Conservation (phyloP, 805 yeast species). For the Teunomyces gatunensis region DNA sequence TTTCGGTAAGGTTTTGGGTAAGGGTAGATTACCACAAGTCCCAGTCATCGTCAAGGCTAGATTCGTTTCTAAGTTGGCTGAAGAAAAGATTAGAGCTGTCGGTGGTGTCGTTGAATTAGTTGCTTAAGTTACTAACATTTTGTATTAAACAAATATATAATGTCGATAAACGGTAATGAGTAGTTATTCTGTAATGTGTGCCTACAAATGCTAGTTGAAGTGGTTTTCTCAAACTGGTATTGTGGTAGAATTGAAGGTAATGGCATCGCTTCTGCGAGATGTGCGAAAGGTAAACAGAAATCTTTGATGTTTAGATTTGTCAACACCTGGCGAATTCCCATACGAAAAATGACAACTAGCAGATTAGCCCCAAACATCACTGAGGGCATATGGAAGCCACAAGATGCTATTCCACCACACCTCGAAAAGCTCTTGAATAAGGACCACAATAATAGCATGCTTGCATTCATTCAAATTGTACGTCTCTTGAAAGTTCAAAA, state of each 20-base stretch:
- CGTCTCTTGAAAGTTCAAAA: constrained; percentile 71
- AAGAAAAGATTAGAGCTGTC: constrained; percentile 99
- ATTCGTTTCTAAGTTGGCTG: constrained; percentile 98
- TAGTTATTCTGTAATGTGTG: neutral
- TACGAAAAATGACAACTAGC: neutral
- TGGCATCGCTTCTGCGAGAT: neutral
- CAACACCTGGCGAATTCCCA: neutral
- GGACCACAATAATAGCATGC: constrained; percentile 42
- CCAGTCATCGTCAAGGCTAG: constrained; percentile 99
- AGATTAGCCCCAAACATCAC: constrained; percentile 11
- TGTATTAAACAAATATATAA: constrained; percentile 4
- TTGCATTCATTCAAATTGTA: constrained; percentile 63
- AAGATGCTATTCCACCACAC: constrained; percentile 49
- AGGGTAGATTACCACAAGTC: constrained; percentile 96
- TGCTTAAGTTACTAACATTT: constrained; percentile 60
- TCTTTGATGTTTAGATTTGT: neutral
- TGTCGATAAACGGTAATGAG: constrained; percentile 4
- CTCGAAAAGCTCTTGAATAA: constrained; percentile 37
- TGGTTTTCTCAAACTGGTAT: too few relatives aligned
- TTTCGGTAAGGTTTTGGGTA: constrained; percentile 99
- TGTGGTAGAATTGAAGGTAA: too few relatives aligned
- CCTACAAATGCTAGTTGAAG: neutral
- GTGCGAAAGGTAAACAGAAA: constrained; percentile 2
- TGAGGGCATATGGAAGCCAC: constrained; percentile 49
- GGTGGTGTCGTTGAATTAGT: constrained; percentile 99